Evolutionary conservation across 345 rosid genomes (phyloP).

Genomic region (Aquilaria yunnanensis): DNA sequence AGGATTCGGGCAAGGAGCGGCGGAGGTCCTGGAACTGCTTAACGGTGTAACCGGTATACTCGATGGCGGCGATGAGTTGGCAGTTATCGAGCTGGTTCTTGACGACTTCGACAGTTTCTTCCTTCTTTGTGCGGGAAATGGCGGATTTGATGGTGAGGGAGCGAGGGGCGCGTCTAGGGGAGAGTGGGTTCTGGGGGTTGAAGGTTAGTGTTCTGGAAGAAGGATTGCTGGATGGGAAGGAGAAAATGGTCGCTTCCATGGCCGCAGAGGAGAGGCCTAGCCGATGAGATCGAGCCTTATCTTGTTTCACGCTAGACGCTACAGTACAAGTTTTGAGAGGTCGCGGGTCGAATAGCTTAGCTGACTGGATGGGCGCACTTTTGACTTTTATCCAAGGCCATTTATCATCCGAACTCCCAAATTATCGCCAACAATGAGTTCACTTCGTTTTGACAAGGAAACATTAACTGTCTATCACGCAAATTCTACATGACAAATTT

Average conservation of each 20-base stretch:
- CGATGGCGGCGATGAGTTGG: constrained; percentile 71
- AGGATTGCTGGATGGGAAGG: constrained; percentile 45
- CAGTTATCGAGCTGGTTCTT: constrained; percentile 76
- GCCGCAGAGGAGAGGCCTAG: constrained; percentile 2
- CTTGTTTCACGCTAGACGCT: background rate
- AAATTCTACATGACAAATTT: too few species aligned
- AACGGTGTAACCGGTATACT: constrained; percentile 74
- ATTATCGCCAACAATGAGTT: too few species aligned
- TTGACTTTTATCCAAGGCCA: too few species aligned
- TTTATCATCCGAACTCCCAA: too few species aligned
- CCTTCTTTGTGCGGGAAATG: constrained; percentile 74
- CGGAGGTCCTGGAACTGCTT: constrained; percentile 85
- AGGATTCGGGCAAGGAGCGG: constrained; percentile 54
- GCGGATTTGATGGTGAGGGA: constrained; percentile 57
- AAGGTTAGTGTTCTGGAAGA: constrained; percentile 16
- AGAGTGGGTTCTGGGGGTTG: constrained; percentile 20
- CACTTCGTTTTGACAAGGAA: too few species aligned
- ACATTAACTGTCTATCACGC: too few species aligned
- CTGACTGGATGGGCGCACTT: too few species aligned
- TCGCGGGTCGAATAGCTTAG: too few species aligned
- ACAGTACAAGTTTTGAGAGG: too few species aligned
- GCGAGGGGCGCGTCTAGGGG: constrained; percentile 16
- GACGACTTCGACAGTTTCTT: constrained; percentile 75
- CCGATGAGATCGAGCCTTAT: background rate
- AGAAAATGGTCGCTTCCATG: constrained; percentile 69